Conservation (phyloP, 2,329 filamentous ascomycete species). For the Verticillium tricorpus region DNA sequence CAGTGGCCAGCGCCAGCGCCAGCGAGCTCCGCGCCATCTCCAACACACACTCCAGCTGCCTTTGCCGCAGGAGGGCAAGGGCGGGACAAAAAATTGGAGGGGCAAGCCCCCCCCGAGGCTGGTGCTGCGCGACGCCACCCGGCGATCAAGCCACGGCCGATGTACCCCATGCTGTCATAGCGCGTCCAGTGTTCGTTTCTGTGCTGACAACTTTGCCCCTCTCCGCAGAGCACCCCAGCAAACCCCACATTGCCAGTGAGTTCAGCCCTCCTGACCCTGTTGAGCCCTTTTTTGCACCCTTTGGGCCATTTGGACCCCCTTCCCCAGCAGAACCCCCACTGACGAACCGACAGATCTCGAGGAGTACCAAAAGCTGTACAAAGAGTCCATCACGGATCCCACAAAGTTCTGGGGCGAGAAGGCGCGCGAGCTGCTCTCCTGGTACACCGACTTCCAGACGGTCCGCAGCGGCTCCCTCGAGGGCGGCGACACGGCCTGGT, state of each 20-base stretch:
- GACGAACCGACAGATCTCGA: slow-evolving; percentile 46
- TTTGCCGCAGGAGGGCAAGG: background rate
- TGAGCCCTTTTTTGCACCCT: background rate
- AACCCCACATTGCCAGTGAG: slow-evolving; percentile 63
- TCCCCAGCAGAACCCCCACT: background rate
- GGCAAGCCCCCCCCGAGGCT: background rate
- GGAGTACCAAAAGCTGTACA: slow-evolving; percentile 64
- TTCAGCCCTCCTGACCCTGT: slow-evolving; percentile 14
- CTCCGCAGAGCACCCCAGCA: slow-evolving; percentile 60
- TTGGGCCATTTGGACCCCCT: no score
- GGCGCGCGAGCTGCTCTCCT: slow-evolving; percentile 85
- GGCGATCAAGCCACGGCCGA: background rate
- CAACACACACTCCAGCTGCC: background rate
- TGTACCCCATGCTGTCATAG: background rate
- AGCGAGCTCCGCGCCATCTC: no score
- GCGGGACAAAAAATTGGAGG: background rate
- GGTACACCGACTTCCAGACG: slow-evolving; percentile 89
- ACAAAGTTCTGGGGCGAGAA: slow-evolving; percentile 84
- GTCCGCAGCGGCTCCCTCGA: slow-evolving; percentile 72
- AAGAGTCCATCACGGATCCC: slow-evolving; percentile 85
- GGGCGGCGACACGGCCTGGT: slow-evolving; percentile 88
- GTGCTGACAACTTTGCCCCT: slow-evolving; percentile 31
- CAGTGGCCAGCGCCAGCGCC: background rate
- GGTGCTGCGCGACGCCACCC: background rate
- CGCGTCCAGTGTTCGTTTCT: background rate